phyloP scores from a whole-genome alignment of 2,329 filamentous ascomycete species.

The Ophiostoma montium region DNA sequence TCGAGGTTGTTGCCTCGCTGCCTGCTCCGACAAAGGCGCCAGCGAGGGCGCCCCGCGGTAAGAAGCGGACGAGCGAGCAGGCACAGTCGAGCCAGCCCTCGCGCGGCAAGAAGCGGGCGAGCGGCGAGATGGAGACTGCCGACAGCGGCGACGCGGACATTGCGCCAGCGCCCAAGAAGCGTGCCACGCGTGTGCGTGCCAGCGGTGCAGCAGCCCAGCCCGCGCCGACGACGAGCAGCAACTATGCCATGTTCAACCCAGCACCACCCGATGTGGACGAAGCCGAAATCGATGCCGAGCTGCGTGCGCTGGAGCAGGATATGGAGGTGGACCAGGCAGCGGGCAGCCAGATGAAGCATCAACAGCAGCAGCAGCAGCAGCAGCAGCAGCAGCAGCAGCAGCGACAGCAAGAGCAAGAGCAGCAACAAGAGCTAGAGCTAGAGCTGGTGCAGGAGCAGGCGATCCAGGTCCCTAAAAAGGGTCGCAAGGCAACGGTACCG shows the following conservation, averaged over 20 bases:
- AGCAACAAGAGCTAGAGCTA: slow-evolving; percentile 15
- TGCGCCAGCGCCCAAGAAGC: slow-evolving; percentile 44
- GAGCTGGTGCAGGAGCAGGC: slow-evolving; percentile 24
- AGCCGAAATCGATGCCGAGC: slow-evolving; percentile 34
- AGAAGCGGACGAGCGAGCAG: slow-evolving; percentile 14
- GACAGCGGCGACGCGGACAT: slow-evolving; percentile 21
- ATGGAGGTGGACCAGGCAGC: slow-evolving; percentile 26
- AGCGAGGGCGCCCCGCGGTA: slow-evolving; percentile 10
- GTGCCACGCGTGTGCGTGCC: slow-evolving; percentile 35
- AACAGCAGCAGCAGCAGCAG: slow-evolving; percentile 17
- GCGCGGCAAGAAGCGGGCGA: slow-evolving; percentile 49
- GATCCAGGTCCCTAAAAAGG: slow-evolving; percentile 37
- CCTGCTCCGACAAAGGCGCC: slow-evolving; percentile 8
- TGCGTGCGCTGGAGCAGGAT: slow-evolving; percentile 33
- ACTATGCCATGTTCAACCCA: slow-evolving; percentile 41
- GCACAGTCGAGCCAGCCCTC: slow-evolving; percentile 22
- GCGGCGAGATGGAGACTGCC: slow-evolving; percentile 41
- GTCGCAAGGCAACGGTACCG: slow-evolving; percentile 32
- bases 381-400: slow-evolving; percentile 31
- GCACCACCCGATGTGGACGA: slow-evolving; percentile 30
- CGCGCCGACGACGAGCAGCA: slow-evolving; percentile 6
- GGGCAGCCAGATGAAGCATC: background rate
- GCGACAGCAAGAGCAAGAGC: slow-evolving; percentile 34
- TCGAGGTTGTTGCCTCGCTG: slow-evolving; percentile 8
- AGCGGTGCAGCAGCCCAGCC: slow-evolving; percentile 20